Conservation (phyloP, 768 basidiomycete species). For the Tulasnella sp. region DNA sequence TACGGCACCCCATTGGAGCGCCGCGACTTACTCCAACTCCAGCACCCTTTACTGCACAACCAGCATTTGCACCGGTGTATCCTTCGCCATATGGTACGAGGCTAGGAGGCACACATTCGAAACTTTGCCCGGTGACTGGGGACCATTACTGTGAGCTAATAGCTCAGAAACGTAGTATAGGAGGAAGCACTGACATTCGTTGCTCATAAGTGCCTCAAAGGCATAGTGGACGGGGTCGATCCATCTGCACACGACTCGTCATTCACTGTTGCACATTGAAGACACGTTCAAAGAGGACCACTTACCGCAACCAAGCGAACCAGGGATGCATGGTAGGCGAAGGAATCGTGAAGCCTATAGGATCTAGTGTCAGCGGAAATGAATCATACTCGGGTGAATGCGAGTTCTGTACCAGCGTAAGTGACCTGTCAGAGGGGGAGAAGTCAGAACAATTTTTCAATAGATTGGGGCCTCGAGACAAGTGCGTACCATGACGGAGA, state of each 20-base stretch:
- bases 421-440: background rate
- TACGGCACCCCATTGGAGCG: too few relatives aligned
- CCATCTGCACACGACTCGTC: constrained; percentile 29
- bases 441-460: background rate
- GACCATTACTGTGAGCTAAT: constrained; percentile 52
- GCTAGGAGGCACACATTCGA: constrained; percentile 43
- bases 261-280: too few relatives aligned
- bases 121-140: constrained; percentile 21
- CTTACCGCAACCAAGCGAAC: constrained; percentile 59
- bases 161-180: constrained; percentile 40
- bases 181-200: constrained; percentile 70
- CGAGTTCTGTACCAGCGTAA: background rate
- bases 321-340: constrained; percentile 62
- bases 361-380: background rate
- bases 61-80: constrained; percentile 15
- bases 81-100: constrained; percentile 47
- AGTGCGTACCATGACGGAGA: constrained; percentile 52
- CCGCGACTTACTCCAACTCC: constrained; percentile 37
- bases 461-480: constrained; percentile 57
- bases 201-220: constrained; percentile 70
- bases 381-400: background rate
- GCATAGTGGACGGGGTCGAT: constrained; percentile 68
- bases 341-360: constrained; percentile 55
- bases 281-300: constrained; percentile 20
- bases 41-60: constrained; percentile 18